Evolutionary conservation across 2,329 filamentous ascomycete species (phyloP).

Genomic region (Talaromyces atroroseus): DNA sequence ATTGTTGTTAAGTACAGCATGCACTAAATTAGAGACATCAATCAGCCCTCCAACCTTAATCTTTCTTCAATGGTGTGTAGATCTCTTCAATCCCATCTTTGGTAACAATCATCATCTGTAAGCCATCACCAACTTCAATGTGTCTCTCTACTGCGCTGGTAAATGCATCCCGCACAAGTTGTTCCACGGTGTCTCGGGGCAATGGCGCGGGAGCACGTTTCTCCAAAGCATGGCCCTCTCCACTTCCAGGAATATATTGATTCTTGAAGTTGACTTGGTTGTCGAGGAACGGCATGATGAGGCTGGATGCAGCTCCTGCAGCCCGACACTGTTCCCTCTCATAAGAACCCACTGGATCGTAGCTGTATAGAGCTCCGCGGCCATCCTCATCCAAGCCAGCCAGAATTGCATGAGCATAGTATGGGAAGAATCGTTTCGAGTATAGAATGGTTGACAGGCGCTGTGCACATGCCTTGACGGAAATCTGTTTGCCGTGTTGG

Average conservation of each 20-base stretch:
- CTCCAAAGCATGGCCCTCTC: constrained; percentile 72
- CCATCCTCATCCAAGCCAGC: constrained; percentile 93
- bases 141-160: constrained; percentile 97
- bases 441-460: constrained; percentile 93
- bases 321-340: constrained; percentile 95
- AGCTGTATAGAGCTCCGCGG: constrained; percentile 89
- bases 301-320: constrained; percentile 80
- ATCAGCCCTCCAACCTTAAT: constrained; percentile 48
- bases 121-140: constrained; percentile 93
- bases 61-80: constrained; percentile 79
- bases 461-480: constrained; percentile 88
- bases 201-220: constrained; percentile 58
- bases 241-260: constrained; percentile 85
- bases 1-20: constrained; percentile 13
- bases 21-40: constrained; percentile 1
- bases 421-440: constrained; percentile 97
- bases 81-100: constrained; percentile 82
- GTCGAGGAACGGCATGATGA: constrained; percentile 99
- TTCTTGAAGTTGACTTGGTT: constrained; percentile 99
- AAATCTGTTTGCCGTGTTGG: constrained; percentile 95
- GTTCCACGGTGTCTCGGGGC: constrained; percentile 67
- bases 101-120: constrained; percentile 94
- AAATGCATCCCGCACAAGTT: constrained; percentile 92
- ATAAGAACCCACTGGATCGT: constrained; percentile 96
- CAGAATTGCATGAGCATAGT: constrained; percentile 93